Percentiles rank a stretch among this genome's conserved stretches.
Conservation (phyloP, 2,329 filamentous ascomycete species). For the Elsinoe fawcettii region DNA sequence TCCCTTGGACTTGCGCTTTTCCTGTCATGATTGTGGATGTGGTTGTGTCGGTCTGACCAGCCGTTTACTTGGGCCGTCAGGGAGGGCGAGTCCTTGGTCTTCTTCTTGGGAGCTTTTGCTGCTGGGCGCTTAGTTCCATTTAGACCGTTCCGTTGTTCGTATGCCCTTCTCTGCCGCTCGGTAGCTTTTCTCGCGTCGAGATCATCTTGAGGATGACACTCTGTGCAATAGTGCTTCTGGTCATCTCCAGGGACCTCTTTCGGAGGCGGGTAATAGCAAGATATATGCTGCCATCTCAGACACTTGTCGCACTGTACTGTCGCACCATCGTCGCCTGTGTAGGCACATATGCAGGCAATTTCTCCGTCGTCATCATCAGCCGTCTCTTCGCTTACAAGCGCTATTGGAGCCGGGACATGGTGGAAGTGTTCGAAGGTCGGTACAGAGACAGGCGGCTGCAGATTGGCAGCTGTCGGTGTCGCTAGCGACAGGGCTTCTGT, state of each 20-base stretch:
- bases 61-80: constrained; percentile 59
- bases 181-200: constrained; percentile 55
- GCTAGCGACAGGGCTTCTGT: constrained; percentile 29
- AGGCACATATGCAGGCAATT: constrained; percentile 96
- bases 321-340: constrained; percentile 89
- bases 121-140: constrained; percentile 56
- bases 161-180: constrained; percentile 22
- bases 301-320: constrained; percentile 95
- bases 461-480: constrained; percentile 28
- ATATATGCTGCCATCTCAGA: constrained; percentile 97
- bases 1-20: constrained; percentile 46
- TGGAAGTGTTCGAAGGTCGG: constrained; percentile 26
- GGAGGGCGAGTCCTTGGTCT: constrained; percentile 56
- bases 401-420: constrained; percentile 19
- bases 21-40: constrained; percentile 34
- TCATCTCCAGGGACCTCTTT: constrained; percentile 55
- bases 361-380: constrained; percentile 74
- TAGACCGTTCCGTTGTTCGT: constrained; percentile 47
- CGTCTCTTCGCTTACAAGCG: constrained; percentile 35
- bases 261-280: constrained; percentile 81
- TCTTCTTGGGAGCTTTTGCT: constrained; percentile 83
- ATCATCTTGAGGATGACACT: constrained; percentile 61
- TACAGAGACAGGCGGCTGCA: constrained; percentile 21
- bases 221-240: constrained; percentile 71
- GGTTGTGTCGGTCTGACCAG: constrained; percentile 48